A percentile compares a stretch with the other conserved stretches of the same genome.
These are phyloP conservation scores for Melocanna baccifera DNA, from an alignment of 176 grass and related monocot species.

Conservation along the genomic window DNA sequence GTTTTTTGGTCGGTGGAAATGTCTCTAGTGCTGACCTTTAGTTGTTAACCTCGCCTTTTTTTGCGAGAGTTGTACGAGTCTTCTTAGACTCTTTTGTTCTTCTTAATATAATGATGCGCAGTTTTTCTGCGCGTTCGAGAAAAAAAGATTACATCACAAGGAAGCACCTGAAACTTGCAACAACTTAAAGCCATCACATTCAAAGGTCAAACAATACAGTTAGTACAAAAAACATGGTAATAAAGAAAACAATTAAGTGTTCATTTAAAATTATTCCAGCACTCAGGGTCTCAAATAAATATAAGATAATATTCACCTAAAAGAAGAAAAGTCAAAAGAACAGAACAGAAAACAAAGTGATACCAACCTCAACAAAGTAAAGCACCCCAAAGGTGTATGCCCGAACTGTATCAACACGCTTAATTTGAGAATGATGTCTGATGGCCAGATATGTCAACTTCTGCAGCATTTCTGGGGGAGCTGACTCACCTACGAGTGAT, in stretches of 20 bases:
- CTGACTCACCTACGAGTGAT: constrained; percentile 75
- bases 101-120: no score
- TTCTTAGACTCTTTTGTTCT: no score
- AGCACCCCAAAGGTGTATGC: constrained; percentile 91
- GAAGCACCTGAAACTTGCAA: background rate
- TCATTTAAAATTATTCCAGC: background rate
- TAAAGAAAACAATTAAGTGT: background rate
- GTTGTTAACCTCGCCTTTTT: no score
- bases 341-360: background rate
- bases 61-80: no score
- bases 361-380: constrained; percentile 87
- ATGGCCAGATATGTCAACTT: constrained; percentile 86
- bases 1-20: no score
- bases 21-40: no score
- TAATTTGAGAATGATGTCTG: constrained; percentile 67
- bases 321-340: background rate
- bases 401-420: constrained; percentile 82
- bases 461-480: constrained; percentile 87
- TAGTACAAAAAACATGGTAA: background rate
- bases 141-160: background rate
- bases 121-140: no score
- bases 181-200: background rate
- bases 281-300: background rate
- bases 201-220: background rate
- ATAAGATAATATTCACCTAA: background rate